phyloP scores from a whole-genome alignment of 768 basidiomycete genomes.

The Sporobolomyces phaffii region DNA sequence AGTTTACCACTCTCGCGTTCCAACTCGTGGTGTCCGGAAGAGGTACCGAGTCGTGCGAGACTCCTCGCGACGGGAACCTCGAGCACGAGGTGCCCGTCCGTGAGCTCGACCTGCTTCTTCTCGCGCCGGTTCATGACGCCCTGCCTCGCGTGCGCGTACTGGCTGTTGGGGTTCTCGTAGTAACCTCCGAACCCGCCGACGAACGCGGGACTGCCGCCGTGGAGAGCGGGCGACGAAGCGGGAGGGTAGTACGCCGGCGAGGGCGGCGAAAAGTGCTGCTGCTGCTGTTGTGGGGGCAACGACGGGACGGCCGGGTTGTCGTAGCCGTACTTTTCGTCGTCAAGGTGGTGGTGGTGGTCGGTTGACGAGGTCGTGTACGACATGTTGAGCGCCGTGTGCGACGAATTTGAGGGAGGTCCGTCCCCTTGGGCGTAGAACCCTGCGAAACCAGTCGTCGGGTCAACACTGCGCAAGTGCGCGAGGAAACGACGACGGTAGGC shows the following conservation, averaged over 20 bases:
- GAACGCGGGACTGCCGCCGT: background rate
- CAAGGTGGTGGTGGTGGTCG: too few relatives aligned
- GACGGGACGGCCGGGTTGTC: background rate
- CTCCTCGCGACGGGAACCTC: slow-evolving; percentile 77
- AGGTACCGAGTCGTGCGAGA: slow-evolving; percentile 62
- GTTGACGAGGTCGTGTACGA: too few relatives aligned
- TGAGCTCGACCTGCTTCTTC: slow-evolving; percentile 48
- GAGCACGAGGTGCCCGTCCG: slow-evolving; percentile 78
- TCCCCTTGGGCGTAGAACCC: slow-evolving; percentile 13
- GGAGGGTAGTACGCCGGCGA: background rate
- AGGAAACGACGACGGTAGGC: too few relatives aligned
- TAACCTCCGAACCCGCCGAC: slow-evolving; percentile 3
- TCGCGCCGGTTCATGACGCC: slow-evolving; percentile 23
- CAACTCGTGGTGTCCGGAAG: slow-evolving; percentile 59
- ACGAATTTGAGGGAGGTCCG: slow-evolving; percentile 4
- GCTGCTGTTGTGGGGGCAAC: background rate
- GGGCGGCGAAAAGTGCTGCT: slow-evolving; percentile 4
- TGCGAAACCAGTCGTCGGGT: too few relatives aligned
- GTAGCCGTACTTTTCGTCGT: slow-evolving; percentile 21
- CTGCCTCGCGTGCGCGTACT: slow-evolving; percentile 12
- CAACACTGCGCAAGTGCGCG: too few relatives aligned
- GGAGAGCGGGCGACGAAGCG: background rate
- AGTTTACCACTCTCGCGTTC: slow-evolving; percentile 49
- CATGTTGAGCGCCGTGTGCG: slow-evolving; percentile 34
- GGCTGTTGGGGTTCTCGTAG: background rate